phyloP scores from a whole-genome alignment of 257 asterid species.

The Fraxinus cuspidata region DNA sequence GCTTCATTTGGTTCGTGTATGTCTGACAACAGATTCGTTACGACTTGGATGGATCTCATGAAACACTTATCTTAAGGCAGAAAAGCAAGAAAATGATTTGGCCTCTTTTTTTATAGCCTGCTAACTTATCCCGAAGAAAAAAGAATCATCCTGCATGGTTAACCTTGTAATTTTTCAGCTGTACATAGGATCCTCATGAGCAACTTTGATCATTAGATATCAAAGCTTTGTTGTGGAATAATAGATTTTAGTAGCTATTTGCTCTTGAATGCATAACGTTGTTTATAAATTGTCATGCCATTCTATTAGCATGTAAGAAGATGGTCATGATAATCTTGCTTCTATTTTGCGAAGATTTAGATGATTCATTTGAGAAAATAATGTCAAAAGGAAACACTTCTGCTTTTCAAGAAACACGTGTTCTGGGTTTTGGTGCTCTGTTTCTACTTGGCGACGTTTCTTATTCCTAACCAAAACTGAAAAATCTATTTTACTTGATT shows the following conservation, averaged over 20 bases:
- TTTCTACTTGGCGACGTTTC: conserved; percentile 17
- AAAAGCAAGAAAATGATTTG: background rate
- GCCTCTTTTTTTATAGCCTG: background rate
- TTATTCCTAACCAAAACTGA: conserved; percentile 11
- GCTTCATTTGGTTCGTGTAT: background rate
- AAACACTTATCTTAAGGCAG: background rate
- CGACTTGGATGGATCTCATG: background rate
- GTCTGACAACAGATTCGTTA: background rate
- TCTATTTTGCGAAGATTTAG: conserved; percentile 14
- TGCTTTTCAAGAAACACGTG: background rate
- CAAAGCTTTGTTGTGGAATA: background rate
- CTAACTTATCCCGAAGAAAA: background rate
- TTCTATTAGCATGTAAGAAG: conserved; percentile 6
- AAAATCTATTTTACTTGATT: background rate
- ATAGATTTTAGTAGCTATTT: background rate
- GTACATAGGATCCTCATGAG: conserved; percentile 5
- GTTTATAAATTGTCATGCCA: conserved; percentile 1
- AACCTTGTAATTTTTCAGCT: background rate
- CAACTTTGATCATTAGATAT: conserved; percentile 6
- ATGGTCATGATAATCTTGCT: conserved; percentile 15
- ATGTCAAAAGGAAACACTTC: conserved; percentile 6
- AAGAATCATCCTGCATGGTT: background rate
- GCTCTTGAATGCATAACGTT: background rate
- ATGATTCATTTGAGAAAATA: conserved; percentile 18
- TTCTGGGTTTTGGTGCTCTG: background rate